These are phyloP conservation scores for Aspergillus sp. DNA, from an alignment of 2,329 filamentous ascomycete species.

Conservation along the genomic window DNA sequence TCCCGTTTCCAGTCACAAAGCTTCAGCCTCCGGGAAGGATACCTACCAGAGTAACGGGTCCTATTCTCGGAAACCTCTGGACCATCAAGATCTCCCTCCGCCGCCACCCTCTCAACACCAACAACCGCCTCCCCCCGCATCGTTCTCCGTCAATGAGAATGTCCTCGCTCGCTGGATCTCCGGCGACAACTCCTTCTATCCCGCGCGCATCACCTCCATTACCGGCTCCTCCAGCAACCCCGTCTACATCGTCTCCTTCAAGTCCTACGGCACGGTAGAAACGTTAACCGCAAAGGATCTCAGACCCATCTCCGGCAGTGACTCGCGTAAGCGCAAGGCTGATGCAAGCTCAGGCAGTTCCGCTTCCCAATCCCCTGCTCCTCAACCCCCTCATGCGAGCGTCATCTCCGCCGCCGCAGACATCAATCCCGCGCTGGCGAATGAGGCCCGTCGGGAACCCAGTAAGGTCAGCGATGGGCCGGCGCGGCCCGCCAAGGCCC, in stretches of 20 bases:
- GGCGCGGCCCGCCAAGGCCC: constrained; percentile 63
- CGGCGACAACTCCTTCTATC: constrained; percentile 87
- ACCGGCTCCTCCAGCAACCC: constrained; percentile 88
- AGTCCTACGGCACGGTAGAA: constrained; percentile 79
- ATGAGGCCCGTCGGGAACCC: constrained; percentile 62
- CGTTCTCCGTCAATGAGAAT: constrained; percentile 83
- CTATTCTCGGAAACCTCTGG: too few species aligned
- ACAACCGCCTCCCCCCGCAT: constrained; percentile 44
- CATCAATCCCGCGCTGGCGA: constrained; percentile 64
- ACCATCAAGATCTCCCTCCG: too few species aligned
- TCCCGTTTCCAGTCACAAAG: constrained; percentile 65
- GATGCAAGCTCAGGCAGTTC: constrained; percentile 66
- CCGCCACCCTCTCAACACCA: background rate
- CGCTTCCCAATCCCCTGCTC: constrained; percentile 40
- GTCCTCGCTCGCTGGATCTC: constrained; percentile 89
- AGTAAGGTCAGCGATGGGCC: constrained; percentile 62
- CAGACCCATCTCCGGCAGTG: constrained; percentile 67
- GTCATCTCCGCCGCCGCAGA: constrained; percentile 67
- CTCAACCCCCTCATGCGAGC: constrained; percentile 45
- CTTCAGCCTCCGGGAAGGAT: constrained; percentile 60
- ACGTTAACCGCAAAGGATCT: constrained; percentile 81
- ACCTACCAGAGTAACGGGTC: constrained; percentile 58
- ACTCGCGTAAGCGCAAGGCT: constrained; percentile 78
- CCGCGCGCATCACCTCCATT: constrained; percentile 87
- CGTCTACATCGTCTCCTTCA: constrained; percentile 93